phyloP scores from a whole-genome alignment of 2,329 filamentous ascomycete genomes.

The Alternaria postmessia region DNA sequence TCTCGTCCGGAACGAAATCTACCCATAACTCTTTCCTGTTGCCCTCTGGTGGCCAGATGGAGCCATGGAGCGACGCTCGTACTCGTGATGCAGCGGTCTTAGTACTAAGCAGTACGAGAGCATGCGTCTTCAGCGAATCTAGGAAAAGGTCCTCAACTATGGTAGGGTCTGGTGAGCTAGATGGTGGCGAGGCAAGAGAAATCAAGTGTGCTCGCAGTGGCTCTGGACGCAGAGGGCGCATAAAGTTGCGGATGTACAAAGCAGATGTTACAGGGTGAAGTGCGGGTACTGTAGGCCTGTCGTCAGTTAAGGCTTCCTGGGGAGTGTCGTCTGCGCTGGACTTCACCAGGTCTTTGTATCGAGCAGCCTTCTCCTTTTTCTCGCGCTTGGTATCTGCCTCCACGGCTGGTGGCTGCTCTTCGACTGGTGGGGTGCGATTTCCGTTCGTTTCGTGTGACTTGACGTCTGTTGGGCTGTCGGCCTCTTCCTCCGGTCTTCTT shows the following conservation, averaged over 20 bases:
- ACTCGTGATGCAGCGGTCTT: constrained; percentile 77
- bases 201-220: constrained; percentile 74
- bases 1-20: constrained; percentile 85
- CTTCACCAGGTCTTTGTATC: constrained; percentile 46
- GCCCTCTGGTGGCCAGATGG: constrained; percentile 86
- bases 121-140: constrained; percentile 87
- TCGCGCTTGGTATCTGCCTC: constrained; percentile 21
- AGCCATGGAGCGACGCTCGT: constrained; percentile 76
- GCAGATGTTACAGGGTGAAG: constrained; percentile 53
- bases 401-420: constrained; percentile 6
- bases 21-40: constrained; percentile 85
- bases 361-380: constrained; percentile 43
- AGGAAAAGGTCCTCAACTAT: constrained; percentile 76
- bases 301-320: constrained; percentile 34
- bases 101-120: constrained; percentile 77
- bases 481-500: constrained; percentile 29
- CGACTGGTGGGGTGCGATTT: constrained; percentile 2
- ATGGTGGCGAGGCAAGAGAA: constrained; percentile 69
- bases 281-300: constrained; percentile 47
- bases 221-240: constrained; percentile 79
- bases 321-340: constrained; percentile 20
- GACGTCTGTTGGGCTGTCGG: constrained; percentile 16
- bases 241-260: constrained; percentile 89
- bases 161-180: constrained; percentile 59
- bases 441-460: constrained; percentile 11